Base-by-base conservation (phyloP, 2,329 filamentous ascomycete genomes). In the Simplicillium aogashimaense region DNA sequence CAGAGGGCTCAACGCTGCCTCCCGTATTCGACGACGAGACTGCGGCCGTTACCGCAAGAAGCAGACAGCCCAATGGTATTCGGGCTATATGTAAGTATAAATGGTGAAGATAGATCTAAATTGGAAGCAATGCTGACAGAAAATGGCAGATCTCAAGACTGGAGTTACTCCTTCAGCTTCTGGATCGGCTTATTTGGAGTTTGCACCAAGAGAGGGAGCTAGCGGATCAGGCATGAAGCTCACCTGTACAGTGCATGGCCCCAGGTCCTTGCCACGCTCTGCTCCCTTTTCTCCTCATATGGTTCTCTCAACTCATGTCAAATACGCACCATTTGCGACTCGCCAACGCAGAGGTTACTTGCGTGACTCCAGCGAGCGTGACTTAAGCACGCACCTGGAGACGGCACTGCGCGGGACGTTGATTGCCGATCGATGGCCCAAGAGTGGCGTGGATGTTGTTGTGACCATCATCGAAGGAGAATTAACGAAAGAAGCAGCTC, bases 371-470 rank as follows among this genome's bases (percentile, higher is more conserved):
- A 82, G 75, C 45, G 92, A 98, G 65, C 77, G 89, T 38, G 92
- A 98, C 56, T 72, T 98, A 2, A 86, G 86, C 11, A 83, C 89
- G 10, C 90, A 97, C 58, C 69, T 98, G 3, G 89, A 97, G 61
- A 90, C 87, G 13, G 89, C 92, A 18, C 70, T 98, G 38, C 77
- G 88, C 29, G 90, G 90, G 1, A 85, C 87, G 7, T 80, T 97
- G 38, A 90, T 97, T 54, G 88, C 87, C 12, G 89, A 95, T 57
- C 74, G 90, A 43, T 98, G 90, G 86, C 92, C 92, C n/a, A 98
- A 98, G 69, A 95, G 87, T 58, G 89, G 87, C 35, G 81, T 95
- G n/a, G 92, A 98, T 57, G 81, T 98, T 32, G 82, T 95, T 14
- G 79, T 98, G 37, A 95, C 88, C 1, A 80, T 98, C 37, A 70